Conservation (phyloP, 208 protist genomes). For the Herpetomonas tarakana region DNA sequence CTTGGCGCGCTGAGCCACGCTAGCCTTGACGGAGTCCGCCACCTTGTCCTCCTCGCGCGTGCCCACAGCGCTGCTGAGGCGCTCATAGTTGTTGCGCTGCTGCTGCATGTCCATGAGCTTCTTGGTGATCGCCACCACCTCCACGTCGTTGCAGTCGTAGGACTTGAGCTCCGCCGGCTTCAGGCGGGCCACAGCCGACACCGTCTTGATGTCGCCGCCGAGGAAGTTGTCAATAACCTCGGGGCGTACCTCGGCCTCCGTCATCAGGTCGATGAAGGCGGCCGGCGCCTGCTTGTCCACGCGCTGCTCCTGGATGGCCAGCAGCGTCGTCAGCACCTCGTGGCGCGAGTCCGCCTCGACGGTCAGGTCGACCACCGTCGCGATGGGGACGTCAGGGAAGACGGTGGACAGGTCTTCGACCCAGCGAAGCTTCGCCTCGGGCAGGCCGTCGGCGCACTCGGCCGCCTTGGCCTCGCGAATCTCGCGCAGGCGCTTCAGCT, state of each 20-base stretch:
- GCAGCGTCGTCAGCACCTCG: constrained; percentile 39
- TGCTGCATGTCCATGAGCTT: constrained; percentile 49
- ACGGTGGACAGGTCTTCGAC: constrained; percentile 57
- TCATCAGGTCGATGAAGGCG: constrained; percentile 64
- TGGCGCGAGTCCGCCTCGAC: constrained; percentile 46
- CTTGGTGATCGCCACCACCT: constrained; percentile 59
- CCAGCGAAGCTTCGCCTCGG: constrained; percentile 39
- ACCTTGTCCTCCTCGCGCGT: constrained; percentile 27
- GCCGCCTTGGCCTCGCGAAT: constrained; percentile 49
- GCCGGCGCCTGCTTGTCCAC: constrained; percentile 43
- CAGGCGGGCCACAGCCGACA: constrained; percentile 48
- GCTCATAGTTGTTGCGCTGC: constrained; percentile 45
- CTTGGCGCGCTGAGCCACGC: constrained; percentile 20
- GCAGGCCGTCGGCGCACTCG: constrained; percentile 33
- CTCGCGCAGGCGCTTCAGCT: constrained; percentile 44
- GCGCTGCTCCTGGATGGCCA: constrained; percentile 62
- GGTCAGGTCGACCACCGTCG: constrained; percentile 57
- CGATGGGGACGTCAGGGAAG: constrained; percentile 60
- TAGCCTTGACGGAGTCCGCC: constrained; percentile 26
- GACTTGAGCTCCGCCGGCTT: constrained; percentile 47
- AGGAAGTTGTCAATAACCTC: constrained; percentile 47
- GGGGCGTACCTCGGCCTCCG: constrained; percentile 39
- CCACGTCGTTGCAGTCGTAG: constrained; percentile 57
- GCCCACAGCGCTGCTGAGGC: constrained; percentile 51
- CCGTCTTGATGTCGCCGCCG: constrained; percentile 50